phyloP scores from a whole-genome alignment of 129 eudicot genomes.

The Flaveria brownii region DNA sequence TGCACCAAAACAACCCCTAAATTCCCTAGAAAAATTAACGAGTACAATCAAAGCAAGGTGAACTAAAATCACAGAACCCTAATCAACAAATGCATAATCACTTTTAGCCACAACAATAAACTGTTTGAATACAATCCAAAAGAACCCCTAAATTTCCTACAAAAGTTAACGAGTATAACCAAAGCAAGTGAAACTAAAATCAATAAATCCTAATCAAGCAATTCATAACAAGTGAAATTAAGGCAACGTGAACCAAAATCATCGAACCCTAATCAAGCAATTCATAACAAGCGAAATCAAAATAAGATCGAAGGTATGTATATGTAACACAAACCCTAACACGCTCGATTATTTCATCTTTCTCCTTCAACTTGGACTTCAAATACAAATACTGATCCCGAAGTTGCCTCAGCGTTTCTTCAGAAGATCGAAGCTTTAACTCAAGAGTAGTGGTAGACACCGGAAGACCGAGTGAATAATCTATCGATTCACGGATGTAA shows the following conservation, averaged over 20 bases:
- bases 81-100: background rate
- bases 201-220: too few species aligned
- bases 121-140: background rate
- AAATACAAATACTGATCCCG: constrained; percentile 51
- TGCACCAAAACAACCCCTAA: constrained; percentile 13
- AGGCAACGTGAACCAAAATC: too few species aligned
- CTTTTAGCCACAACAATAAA: background rate
- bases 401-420: constrained; percentile 44
- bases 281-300: background rate
- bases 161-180: background rate
- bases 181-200: background rate
- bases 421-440: constrained; percentile 56
- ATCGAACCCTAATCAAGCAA: too few species aligned
- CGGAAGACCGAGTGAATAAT: constrained; percentile 59
- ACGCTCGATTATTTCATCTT: constrained; percentile 57
- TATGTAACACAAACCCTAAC: constrained; percentile 61
- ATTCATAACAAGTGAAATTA: too few species aligned
- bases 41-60: background rate
- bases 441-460: constrained; percentile 54
- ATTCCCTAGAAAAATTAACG: background rate
- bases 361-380: constrained; percentile 53
- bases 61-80: constrained; percentile 9
- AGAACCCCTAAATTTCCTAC: background rate
- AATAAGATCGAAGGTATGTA: background rate
- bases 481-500: constrained; percentile 72